Percentiles rank a stretch among this genome's conserved stretches.
Evolutionary conservation across 2,329 filamentous ascomycete genomes (phyloP).

Genomic region (Clonostachys sp.): DNA sequence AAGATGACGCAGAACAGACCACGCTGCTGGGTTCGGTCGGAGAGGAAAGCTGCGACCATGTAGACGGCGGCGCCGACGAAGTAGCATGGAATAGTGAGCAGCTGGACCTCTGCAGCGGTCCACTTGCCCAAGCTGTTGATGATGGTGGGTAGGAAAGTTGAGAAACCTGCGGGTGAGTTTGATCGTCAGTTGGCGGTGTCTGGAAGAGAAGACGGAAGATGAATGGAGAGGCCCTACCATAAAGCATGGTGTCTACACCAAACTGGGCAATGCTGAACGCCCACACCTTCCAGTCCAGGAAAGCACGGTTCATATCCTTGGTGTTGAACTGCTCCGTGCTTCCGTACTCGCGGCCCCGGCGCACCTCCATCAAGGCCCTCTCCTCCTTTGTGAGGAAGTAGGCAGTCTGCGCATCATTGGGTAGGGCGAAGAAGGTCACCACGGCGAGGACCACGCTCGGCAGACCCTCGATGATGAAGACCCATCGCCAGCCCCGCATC

Average conservation of each 20-base stretch:
- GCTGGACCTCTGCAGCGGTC: slow-evolving; percentile 62
- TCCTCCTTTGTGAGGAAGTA: slow-evolving; percentile 55
- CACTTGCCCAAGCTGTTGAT: slow-evolving; percentile 65
- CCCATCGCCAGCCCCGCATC: slow-evolving; percentile 67
- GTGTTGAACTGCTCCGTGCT: slow-evolving; percentile 42
- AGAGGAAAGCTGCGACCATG: slow-evolving; percentile 60
- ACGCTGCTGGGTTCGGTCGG: slow-evolving; percentile 62
- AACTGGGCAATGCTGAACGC: slow-evolving; percentile 67
- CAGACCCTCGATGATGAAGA: slow-evolving; percentile 51
- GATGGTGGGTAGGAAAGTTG: slow-evolving; percentile 75
- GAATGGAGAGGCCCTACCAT: slow-evolving; percentile 31
- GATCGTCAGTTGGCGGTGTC: neutral
- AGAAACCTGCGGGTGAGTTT: slow-evolving; percentile 48
- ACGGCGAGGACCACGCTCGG: slow-evolving; percentile 31
- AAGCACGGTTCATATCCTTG: slow-evolving; percentile 60
- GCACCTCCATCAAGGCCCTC: slow-evolving; percentile 57
- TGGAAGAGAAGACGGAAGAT: neutral
- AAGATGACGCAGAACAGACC: slow-evolving; percentile 62
- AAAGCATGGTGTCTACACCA: slow-evolving; percentile 71
- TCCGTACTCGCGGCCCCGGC: slow-evolving; percentile 36
- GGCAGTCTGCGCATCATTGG: slow-evolving; percentile 42
- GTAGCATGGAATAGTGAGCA: slow-evolving; percentile 76
- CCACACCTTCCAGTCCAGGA: slow-evolving; percentile 74
- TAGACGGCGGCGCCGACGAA: slow-evolving; percentile 67
- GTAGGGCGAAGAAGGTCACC: slow-evolving; percentile 24